These are phyloP conservation scores for Solanum okadae DNA, from an alignment of 257 asterid species.

Conservation along the genomic window DNA sequence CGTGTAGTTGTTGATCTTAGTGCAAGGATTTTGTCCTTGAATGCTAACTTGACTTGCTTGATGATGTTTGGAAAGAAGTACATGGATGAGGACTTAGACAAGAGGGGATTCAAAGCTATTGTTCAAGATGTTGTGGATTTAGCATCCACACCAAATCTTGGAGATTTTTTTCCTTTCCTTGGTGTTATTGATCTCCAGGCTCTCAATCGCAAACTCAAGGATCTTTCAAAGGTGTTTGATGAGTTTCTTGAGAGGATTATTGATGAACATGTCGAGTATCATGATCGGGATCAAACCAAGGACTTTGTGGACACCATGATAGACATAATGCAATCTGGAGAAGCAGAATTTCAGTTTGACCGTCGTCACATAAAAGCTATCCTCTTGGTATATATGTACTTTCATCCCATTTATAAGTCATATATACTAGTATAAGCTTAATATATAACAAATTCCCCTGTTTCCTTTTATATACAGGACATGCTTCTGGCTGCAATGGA, in stretches of 20 bases:
- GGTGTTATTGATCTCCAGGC: constrained; percentile 14
- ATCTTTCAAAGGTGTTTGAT: background rate
- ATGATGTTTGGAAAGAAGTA: too few species aligned
- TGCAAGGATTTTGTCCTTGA: too few species aligned
- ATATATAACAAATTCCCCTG: background rate
- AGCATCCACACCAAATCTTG: constrained; percentile 5
- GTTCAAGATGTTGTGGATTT: background rate
- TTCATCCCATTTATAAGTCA: background rate
- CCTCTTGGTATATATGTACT: background rate
- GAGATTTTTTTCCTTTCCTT: constrained; percentile 9
- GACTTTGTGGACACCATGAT: constrained; percentile 4
- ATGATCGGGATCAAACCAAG: background rate
- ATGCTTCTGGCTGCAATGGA: constrained; percentile 7
- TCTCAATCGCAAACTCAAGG: background rate
- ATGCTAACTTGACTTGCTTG: too few species aligned
- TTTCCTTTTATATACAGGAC: background rate
- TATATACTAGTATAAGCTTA: too few species aligned
- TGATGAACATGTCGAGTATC: background rate
- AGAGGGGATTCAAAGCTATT: too few species aligned
- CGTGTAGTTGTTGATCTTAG: too few species aligned
- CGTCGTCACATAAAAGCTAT: background rate
- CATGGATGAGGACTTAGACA: too few species aligned
- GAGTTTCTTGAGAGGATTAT: background rate
- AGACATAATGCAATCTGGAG: constrained; percentile 1
- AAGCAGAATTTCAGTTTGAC: constrained; percentile 1